Conservation (phyloP, 2,329 filamentous ascomycete species). For the Sphaerulina vaccinii region DNA sequence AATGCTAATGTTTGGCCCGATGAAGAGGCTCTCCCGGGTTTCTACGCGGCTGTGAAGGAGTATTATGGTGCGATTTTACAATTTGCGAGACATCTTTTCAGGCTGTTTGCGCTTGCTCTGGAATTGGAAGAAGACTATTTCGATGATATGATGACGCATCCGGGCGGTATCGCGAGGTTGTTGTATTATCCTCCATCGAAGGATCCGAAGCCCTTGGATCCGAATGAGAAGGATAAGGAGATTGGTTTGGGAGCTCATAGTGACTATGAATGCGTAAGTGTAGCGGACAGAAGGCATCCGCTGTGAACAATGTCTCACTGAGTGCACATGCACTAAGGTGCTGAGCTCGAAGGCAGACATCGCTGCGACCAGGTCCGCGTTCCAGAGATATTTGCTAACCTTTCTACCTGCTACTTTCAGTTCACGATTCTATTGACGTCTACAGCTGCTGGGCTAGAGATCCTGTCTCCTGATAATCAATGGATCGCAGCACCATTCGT, state of each 20-base stretch:
- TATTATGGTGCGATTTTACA: slow-evolving; percentile 43
- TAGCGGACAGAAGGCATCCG: no score
- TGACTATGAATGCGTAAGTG: slow-evolving; percentile 36
- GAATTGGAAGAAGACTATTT: slow-evolving; percentile 42
- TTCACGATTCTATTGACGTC: slow-evolving; percentile 34
- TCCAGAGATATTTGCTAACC: no score
- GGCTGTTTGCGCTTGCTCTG: slow-evolving; percentile 43
- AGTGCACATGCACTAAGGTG: no score
- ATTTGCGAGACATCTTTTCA: slow-evolving; percentile 43
- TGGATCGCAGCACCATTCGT: slow-evolving; percentile 50
- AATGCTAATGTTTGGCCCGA: slow-evolving; percentile 43
- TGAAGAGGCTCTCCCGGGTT: slow-evolving; percentile 42
- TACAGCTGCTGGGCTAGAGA: slow-evolving; percentile 32
- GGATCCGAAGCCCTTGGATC: slow-evolving; percentile 22
- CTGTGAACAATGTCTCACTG: no score
- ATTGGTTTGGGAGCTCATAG: slow-evolving; percentile 42
- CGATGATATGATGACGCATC: slow-evolving; percentile 42
- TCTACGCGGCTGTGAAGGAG: slow-evolving; percentile 39
- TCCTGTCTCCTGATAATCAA: slow-evolving; percentile 37
- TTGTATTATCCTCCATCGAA: slow-evolving; percentile 42
- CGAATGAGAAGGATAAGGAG: slow-evolving; percentile 28
- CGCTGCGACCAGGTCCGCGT: no score
- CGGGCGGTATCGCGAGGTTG: slow-evolving; percentile 43
- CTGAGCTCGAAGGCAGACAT: no score
- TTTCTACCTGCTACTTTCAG: no score